These are phyloP conservation scores for Acanthamoeba triangularis DNA, from an alignment of 208 protist species.

Conservation along the genomic window DNA sequence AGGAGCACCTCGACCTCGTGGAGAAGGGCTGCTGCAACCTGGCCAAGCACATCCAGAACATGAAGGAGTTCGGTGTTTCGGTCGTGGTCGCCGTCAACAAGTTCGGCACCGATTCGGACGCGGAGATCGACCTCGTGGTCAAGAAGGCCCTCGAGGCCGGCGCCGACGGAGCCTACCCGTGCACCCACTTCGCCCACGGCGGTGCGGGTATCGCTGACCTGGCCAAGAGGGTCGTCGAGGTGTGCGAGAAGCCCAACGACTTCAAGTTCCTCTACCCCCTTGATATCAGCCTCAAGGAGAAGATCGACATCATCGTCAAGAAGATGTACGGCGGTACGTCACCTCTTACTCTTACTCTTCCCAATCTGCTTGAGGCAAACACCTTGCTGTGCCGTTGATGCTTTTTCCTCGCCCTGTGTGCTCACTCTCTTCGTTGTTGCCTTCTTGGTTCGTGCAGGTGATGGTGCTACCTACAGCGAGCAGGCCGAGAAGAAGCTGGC, in stretches of 20 bases:
- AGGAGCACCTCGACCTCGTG: slow-evolving; percentile 96
- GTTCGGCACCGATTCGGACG: slow-evolving; percentile 95
- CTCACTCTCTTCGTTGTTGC: neutral
- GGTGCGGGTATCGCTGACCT: slow-evolving; percentile 92
- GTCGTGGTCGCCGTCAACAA: slow-evolving; percentile 98
- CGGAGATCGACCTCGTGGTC: slow-evolving; percentile 94
- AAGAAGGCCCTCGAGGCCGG: slow-evolving; percentile 92
- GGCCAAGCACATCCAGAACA: slow-evolving; percentile 96
- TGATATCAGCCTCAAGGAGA: slow-evolving; percentile 94
- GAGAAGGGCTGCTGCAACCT: slow-evolving; percentile 95
- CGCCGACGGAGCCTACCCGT: slow-evolving; percentile 95
- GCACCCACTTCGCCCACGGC: slow-evolving; percentile 96
- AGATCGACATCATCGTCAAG: slow-evolving; percentile 97
- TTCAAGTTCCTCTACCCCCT: slow-evolving; percentile 97
- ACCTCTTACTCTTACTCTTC: neutral
- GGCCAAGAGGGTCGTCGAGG: slow-evolving; percentile 93
- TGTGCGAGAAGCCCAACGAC: slow-evolving; percentile 90
- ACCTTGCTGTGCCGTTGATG: neutral
- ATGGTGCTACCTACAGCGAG: slow-evolving; percentile 94
- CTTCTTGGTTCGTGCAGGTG: slow-evolving; percentile 31
- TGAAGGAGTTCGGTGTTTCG: slow-evolving; percentile 96
- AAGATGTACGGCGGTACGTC: slow-evolving; percentile 96
- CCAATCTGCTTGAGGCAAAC: neutral
- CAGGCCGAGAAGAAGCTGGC: slow-evolving; percentile 94
- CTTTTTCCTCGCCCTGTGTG: neutral